A percentile compares a stretch with the other conserved stretches of the same genome.
Evolutionary conservation across 306 rosid species (phyloP).

Genomic region (Quercus rubra): DNA sequence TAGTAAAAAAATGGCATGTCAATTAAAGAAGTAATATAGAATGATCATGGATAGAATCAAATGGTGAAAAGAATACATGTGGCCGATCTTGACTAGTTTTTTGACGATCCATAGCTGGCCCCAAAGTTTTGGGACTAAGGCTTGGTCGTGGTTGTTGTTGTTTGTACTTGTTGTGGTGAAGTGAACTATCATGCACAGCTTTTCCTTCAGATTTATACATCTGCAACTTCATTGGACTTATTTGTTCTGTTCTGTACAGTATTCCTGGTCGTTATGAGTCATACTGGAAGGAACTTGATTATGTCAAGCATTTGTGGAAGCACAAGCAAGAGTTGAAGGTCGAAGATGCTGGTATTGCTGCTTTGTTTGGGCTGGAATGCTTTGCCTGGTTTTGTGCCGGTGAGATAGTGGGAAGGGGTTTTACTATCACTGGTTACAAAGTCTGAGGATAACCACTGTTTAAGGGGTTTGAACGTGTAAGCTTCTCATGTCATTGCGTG

Average conservation of each 20-base stretch:
- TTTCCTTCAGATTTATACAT: not conserved
- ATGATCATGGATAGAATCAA: no score
- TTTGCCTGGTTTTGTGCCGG: slow-evolving; percentile 79
- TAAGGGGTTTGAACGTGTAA: slow-evolving; percentile 33
- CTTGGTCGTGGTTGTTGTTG: not conserved
- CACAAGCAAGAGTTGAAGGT: slow-evolving; percentile 76
- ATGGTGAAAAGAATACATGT: no score
- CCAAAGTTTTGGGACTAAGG: no score
- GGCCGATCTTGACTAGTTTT: no score
- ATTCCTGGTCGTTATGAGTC: slow-evolving; percentile 70
- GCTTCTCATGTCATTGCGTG: slow-evolving; percentile 35
- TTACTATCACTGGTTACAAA: slow-evolving; percentile 78
- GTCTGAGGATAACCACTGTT: slow-evolving; percentile 41
- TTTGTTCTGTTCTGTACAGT: slow-evolving; percentile 39
- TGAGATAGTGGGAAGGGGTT: slow-evolving; percentile 91
- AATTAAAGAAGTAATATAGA: no score
- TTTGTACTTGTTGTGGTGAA: not conserved
- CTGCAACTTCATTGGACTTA: slow-evolving; percentile 8
- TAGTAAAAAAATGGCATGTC: no score
- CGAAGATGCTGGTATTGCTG: slow-evolving; percentile 85
- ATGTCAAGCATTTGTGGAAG: slow-evolving; percentile 74
- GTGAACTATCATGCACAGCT: not conserved
- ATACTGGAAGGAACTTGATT: slow-evolving; percentile 79
- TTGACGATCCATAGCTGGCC: no score
- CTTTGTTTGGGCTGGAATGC: slow-evolving; percentile 91